Percentiles rank a stretch among this genome's conserved stretches.
These are phyloP conservation scores for Sordariomycetes sp. DNA, from an alignment of 2,329 filamentous ascomycete species.

Conservation along the genomic window DNA sequence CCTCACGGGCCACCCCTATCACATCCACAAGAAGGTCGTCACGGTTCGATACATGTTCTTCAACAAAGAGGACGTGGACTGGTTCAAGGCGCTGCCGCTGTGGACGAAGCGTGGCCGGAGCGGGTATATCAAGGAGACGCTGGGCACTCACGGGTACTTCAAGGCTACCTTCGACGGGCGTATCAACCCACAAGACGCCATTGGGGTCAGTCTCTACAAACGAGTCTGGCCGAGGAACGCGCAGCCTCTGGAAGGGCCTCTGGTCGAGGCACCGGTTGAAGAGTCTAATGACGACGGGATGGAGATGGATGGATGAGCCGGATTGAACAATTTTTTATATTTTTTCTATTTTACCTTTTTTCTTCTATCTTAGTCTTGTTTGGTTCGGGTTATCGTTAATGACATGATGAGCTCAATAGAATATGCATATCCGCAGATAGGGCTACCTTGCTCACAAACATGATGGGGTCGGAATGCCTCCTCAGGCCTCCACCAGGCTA, in stretches of 20 bases:
- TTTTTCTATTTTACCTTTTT: too few species aligned
- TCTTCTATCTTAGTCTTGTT: background rate
- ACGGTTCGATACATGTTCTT: conserved; percentile 99
- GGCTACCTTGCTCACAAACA: background rate
- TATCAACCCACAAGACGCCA: conserved; percentile 89
- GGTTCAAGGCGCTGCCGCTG: conserved; percentile 93
- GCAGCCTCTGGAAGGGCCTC: conserved; percentile 25
- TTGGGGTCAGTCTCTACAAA: conserved; percentile 85
- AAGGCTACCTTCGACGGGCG: conserved; percentile 95
- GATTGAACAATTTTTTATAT: background rate
- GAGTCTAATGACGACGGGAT: conserved; percentile 1
- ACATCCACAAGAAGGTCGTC: conserved; percentile 96
- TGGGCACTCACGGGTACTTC: conserved; percentile 99
- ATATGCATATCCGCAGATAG: conserved; percentile 1
- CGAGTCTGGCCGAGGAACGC: conserved; percentile 68
- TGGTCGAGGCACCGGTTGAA: conserved; percentile 21
- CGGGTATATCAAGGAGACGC: conserved; percentile 84
- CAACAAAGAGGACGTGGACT: conserved; percentile 84
- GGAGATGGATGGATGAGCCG: conserved; percentile 3
- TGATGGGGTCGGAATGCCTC: background rate
- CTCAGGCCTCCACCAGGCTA: background rate
- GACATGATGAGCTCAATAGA: conserved; percentile 5
- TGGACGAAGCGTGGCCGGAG: conserved; percentile 85
- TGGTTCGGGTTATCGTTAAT: conserved; percentile 1
- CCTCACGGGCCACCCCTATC: conserved; percentile 90